Conservation (phyloP, 75 land plant genomes). For the Pinus tabuliformis region DNA sequence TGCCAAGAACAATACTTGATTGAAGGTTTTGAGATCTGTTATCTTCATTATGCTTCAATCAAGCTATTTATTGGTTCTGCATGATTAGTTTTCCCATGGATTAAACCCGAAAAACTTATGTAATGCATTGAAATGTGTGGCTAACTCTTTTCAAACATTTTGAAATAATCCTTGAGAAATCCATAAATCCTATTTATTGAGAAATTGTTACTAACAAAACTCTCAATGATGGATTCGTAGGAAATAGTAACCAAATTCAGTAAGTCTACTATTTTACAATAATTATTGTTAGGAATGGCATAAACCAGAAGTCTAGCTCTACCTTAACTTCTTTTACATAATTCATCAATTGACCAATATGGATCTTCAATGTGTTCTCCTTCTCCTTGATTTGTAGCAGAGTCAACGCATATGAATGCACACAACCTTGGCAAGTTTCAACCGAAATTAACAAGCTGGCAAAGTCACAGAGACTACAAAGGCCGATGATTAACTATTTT, state of each 20-base stretch:
- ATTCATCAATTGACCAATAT: constrained; percentile 23
- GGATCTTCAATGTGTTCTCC: constrained; percentile 16
- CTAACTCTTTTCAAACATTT: constrained; percentile 6
- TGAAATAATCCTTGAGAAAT: constrained; percentile 7
- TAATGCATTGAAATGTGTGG: constrained; percentile 3
- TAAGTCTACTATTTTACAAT: constrained; percentile 42
- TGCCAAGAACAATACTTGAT: constrained; percentile 14
- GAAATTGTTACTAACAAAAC: neutral
- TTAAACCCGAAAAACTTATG: constrained; percentile 5
- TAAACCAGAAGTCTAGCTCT: constrained; percentile 76
- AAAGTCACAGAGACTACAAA: constrained; percentile 24
- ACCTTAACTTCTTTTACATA: constrained; percentile 43
- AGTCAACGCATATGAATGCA: neutral
- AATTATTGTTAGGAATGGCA: constrained; percentile 40
- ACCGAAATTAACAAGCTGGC: constrained; percentile 10
- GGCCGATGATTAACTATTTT: constrained; percentile 21
- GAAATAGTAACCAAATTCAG: constrained; percentile 22
- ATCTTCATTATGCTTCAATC: neutral
- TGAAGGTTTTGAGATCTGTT: constrained; percentile 19
- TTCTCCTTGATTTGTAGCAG: constrained; percentile 16
- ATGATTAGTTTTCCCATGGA: constrained; percentile 24
- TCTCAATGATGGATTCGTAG: constrained; percentile 18
- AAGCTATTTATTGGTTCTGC: neutral
- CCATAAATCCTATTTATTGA: constrained; percentile 2
- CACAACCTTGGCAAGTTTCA: neutral